These are phyloP conservation scores for Artemisia annua DNA, from an alignment of 129 eudicot genomes.

Conservation along the genomic window DNA sequence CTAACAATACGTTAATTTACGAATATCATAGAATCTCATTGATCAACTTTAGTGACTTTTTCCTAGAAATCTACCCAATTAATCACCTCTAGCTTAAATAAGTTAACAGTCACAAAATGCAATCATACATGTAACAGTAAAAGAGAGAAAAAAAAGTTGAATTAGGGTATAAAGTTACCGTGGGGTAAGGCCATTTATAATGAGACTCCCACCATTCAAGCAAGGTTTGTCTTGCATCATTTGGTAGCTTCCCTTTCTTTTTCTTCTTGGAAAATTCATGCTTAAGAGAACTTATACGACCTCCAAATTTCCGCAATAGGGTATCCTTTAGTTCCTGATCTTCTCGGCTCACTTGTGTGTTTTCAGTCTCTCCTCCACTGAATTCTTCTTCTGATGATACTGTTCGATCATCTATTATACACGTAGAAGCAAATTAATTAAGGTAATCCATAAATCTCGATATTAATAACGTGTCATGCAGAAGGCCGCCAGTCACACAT, in stretches of 20 bases:
- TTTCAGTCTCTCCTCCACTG: conserved; percentile 68
- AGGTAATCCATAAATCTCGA: background rate
- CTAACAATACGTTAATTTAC: too few species aligned
- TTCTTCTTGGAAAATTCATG: conserved; percentile 78
- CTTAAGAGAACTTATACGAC: conserved; percentile 66
- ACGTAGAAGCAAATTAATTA: background rate
- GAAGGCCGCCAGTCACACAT: too few species aligned
- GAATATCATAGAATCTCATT: background rate
- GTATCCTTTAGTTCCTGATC: conserved; percentile 72
- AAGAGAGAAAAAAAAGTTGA: background rate
- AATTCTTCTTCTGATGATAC: conserved; percentile 70
- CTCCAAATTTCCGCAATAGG: conserved; percentile 65
- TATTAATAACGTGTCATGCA: background rate
- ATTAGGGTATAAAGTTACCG: conserved; percentile 41
- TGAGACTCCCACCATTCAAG: conserved; percentile 96
- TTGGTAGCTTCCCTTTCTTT: conserved; percentile 89
- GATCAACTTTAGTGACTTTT: too few species aligned
- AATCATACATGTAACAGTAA: background rate
- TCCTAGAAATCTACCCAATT: too few species aligned
- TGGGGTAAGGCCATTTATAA: conserved; percentile 95
- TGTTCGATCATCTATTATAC: conserved; percentile 37
- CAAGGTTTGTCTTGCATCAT: conserved; percentile 73
- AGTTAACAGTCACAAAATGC: background rate
- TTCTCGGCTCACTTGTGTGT: conserved; percentile 50
- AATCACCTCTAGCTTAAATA: too few species aligned